Base-by-base conservation (phyloP, 192 early-diverging fungal genomes). In the Backusella parvicylindrica region DNA sequence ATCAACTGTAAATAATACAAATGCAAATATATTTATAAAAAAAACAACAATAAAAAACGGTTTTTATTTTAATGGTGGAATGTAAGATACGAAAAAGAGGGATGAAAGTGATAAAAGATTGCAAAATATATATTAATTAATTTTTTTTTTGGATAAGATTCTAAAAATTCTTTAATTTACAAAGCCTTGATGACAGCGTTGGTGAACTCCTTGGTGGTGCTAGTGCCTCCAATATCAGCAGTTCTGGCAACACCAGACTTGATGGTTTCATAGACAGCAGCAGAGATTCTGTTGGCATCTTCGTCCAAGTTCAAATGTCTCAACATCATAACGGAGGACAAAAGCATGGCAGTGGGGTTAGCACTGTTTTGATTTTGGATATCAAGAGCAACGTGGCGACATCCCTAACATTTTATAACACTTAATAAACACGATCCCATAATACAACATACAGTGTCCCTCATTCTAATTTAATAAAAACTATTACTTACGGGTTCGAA, bases 341-440 rank as follows among this genome's bases (percentile, higher is more conserved):
- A 87, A 72, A 99, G 81, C 84, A 99, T 86, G 66, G 96, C 93
- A 38, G 96, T 94, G n/a, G 97, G 98, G 86, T 99, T 99, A 78
- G 98, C 98, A 23, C 86, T 86, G 93, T 99, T 98, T 80, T 88
- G 85, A 79, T 95, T 95, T 88, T 95, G 89, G 76, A 99, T 95
- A 83, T 98, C 96, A 87, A 92, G 92, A 83, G 94, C 97, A 72
- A 98, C 98, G 86, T 99, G 98, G 88, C 97, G 95, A 85, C 95
- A 98, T 74, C 97, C 92, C 86, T 87, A 86, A 12, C 96, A 77
- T 97, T 88, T 64, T 93, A 60, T 26, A 60, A 6, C 87, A 82
- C 89, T 86, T 73, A 98, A 91, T 92, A 71, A 98, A 89, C 95
- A 99, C 94, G 89, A 95, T 92, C 63, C 96, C 94, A 26, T 93